These are phyloP conservation scores for Pulveroboletus frians DNA, from an alignment of 768 basidiomycete genomes.

Conservation along the genomic window DNA sequence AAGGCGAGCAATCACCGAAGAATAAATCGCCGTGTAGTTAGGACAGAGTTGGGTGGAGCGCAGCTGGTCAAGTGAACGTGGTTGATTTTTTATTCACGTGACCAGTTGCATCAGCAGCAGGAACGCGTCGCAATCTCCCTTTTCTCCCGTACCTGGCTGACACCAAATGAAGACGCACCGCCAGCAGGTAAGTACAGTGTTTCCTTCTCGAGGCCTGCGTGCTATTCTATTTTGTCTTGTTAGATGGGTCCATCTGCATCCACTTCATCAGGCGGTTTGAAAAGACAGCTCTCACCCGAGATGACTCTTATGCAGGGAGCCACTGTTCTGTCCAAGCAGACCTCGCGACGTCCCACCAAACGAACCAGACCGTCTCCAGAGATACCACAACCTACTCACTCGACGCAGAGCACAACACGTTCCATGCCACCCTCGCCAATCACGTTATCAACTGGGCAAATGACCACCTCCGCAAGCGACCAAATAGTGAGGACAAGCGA, in stretches of 20 bases:
- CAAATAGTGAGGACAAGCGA: neutral
- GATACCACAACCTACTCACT: conserved; percentile 4
- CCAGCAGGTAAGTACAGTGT: conserved; percentile 11
- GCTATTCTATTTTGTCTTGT: too few relatives aligned
- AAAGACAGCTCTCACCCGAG: conserved; percentile 20
- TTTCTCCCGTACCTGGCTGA: neutral
- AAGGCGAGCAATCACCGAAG: neutral
- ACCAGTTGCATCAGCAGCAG: conserved; percentile 5
- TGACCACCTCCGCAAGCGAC: neutral
- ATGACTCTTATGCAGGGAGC: conserved; percentile 1
- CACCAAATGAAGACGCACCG: conserved; percentile 9
- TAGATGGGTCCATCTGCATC: conserved; percentile 15
- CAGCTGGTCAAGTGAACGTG: neutral
- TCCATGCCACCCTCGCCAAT: conserved; percentile 3
- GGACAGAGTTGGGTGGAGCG: too few relatives aligned
- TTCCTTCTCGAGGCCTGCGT: neutral
- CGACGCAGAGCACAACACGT: conserved; percentile 4
- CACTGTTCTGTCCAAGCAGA: neutral
- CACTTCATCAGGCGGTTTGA: conserved; percentile 18
- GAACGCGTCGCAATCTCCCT: neutral
- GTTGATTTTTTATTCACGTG: conserved; percentile 27
- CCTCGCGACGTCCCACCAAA: conserved; percentile 16
- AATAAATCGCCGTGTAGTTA: too few relatives aligned
- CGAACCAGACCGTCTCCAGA: conserved; percentile 13
- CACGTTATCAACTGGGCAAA: conserved; percentile 7